Evolutionary conservation across 208 protist genomes (phyloP).

Genomic region (Novymonas esmeraldas): DNA sequence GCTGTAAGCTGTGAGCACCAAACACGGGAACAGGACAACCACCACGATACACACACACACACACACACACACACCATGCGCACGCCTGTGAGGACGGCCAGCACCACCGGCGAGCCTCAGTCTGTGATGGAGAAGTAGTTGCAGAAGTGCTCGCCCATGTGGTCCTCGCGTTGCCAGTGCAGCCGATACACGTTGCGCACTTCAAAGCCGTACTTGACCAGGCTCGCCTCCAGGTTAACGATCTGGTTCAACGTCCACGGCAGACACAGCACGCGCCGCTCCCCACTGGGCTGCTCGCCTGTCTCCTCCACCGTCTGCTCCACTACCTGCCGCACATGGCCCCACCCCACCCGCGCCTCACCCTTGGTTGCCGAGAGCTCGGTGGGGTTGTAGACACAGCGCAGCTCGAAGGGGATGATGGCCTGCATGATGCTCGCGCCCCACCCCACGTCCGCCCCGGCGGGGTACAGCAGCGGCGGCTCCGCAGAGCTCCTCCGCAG

Average conservation of each 20-base stretch:
- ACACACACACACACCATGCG: too few relatives aligned
- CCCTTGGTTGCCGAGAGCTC: conserved; percentile 77
- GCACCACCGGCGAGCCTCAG: background rate
- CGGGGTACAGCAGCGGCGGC: conserved; percentile 85
- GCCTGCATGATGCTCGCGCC: conserved; percentile 42
- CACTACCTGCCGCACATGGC: conserved; percentile 68
- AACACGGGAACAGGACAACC: too few relatives aligned
- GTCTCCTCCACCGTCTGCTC: conserved; percentile 38
- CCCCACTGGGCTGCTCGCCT: background rate
- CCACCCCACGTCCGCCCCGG: conserved; percentile 48
- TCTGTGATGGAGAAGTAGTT: conserved; percentile 50
- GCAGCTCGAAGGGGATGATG: conserved; percentile 75
- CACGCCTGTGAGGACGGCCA: too few relatives aligned
- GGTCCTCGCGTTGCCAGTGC: conserved; percentile 78
- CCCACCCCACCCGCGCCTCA: conserved; percentile 83
- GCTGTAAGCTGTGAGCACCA: too few relatives aligned
- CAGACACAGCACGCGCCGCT: conserved; percentile 63
- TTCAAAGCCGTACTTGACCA: conserved; percentile 84
- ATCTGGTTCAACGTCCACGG: conserved; percentile 90
- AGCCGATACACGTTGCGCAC: conserved; percentile 67
- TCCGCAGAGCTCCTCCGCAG: conserved; percentile 45
- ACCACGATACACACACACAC: too few relatives aligned
- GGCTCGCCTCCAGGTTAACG: conserved; percentile 87
- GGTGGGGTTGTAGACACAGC: conserved; percentile 78
- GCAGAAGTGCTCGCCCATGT: conserved; percentile 85